Evolutionary conservation across 2,329 filamentous ascomycete genomes (phyloP), one percentile per base, ranked within the genome.

Genomic region (Cercospora zeae-maydis): DNA sequence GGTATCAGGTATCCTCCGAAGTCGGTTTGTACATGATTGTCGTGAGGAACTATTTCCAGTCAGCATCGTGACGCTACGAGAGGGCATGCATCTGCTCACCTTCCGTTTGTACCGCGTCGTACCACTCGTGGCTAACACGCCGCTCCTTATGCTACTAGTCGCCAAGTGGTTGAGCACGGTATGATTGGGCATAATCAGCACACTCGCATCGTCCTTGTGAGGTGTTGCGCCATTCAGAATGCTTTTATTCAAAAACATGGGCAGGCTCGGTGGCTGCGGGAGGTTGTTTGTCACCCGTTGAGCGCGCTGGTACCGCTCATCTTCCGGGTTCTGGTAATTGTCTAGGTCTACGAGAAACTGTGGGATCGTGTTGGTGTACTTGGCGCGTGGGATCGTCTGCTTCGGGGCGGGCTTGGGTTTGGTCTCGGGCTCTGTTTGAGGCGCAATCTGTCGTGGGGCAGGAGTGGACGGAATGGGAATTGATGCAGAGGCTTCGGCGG

Each of bases 41-140:
- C 3, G 93, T 98, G 36, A 98, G 90, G 78, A 98, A 98, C 93
- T 97, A 71, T 24, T 56, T 1, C 6, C 9, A 2, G 19, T 58
- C 13, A 58, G 33, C 19, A 30, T 33, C 6, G 16, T 36, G 3
- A 36, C 14, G 21, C 37, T 14, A 2, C 33, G 6, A 55, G 6
- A 55, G 16, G 30, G 31, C 10, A 36, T 14, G 62, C 36, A 14
- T 13, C 10, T 52, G 19, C 63, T 27, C 73, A 91, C 91, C 86
- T 99, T 99, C 78, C 91, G 89, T 80, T 92, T 96, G 77, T 98
- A 99, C 76, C 95, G 85, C n/a, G 95, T 99, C 4, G 95, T 99
- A 13, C 92, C 93, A 73, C 93, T 97, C 5, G 96, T 96, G 34
- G 95, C 95, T 67, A 99, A 82, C 27, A 98, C 91, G 66, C 93